A percentile compares a stretch with the other conserved stretches of the same genome.
Evolutionary conservation across 306 rosid species (phyloP).

Genomic region (Glycine soja): DNA sequence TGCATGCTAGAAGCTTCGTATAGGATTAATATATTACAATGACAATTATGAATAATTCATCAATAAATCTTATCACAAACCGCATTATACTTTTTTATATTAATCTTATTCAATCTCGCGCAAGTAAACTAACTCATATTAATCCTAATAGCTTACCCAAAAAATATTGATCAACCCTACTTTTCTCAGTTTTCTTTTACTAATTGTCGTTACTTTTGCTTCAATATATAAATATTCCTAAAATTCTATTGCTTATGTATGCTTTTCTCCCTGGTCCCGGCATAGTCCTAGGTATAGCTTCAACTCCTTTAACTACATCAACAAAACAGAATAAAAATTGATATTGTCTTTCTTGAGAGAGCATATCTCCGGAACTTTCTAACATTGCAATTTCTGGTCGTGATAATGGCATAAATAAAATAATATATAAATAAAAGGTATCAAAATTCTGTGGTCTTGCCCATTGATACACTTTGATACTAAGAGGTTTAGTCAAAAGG

Average conservation of each 20-base stretch:
- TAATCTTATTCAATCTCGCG: neutral
- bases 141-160: neutral
- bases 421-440: too few relatives aligned
- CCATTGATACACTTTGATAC: conserved; percentile 20
- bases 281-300: neutral
- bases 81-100: too few relatives aligned
- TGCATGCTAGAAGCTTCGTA: neutral
- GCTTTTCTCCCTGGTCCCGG: neutral
- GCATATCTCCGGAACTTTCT: neutral
- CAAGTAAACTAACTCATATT: neutral
- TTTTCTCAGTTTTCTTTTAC: neutral
- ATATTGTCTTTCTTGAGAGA: neutral
- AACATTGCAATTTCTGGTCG: neutral
- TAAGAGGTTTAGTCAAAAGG: neutral
- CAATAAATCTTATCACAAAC: too few relatives aligned
- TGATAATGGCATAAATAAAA: neutral
- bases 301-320: conserved; percentile 4
- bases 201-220: neutral
- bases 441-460: conserved; percentile 28
- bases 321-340: neutral
- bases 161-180: neutral
- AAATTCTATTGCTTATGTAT: neutral
- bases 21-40: too few relatives aligned
- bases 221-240: neutral
- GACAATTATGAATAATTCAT: too few relatives aligned